Evolutionary conservation across 2,329 filamentous ascomycete genomes (phyloP).

Genomic region (Aspergillus luchuensis): DNA sequence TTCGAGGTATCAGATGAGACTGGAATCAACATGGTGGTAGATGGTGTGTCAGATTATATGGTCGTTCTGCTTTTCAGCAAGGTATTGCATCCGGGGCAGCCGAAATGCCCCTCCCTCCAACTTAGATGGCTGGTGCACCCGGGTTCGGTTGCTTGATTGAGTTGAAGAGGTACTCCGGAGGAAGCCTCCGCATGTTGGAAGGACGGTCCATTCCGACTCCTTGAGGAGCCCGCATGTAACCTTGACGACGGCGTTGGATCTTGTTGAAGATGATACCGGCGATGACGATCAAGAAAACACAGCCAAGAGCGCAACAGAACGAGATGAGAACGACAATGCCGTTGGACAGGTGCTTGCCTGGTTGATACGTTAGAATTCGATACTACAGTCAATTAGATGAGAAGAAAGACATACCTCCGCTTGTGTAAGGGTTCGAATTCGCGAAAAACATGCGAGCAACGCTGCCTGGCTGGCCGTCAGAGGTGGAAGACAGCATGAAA

Average conservation of each 20-base stretch:
- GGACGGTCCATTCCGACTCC: constrained; percentile 49
- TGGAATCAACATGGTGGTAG: constrained; percentile 1
- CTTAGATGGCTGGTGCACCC: constrained; percentile 39
- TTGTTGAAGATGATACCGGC: constrained; percentile 51
- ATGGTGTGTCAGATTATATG: constrained; percentile 17
- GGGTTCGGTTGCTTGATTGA: constrained; percentile 40
- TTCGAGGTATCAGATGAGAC: constrained; percentile 25
- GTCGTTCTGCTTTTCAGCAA: not conserved
- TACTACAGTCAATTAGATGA: not conserved
- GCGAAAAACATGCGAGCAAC: constrained; percentile 83
- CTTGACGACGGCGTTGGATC: constrained; percentile 50
- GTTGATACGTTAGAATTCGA: constrained; percentile 1
- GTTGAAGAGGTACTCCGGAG: constrained; percentile 51
- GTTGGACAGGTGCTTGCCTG: constrained; percentile 44
- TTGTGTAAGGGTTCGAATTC: constrained; percentile 72
- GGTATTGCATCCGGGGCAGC: not conserved
- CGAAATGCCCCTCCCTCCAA: constrained; percentile 1
- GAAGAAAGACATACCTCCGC: constrained; percentile 56
- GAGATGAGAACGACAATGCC: constrained; percentile 51
- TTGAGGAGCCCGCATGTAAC: constrained; percentile 49
- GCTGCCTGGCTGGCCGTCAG: constrained; percentile 67
- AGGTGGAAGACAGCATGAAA: constrained; percentile 74
- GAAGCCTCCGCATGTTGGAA: constrained; percentile 48
- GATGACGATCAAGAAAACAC: constrained; percentile 51
- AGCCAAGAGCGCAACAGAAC: constrained; percentile 51